These are phyloP conservation scores for Eucalyptus brandiana DNA, from an alignment of 345 rosid species.

Conservation along the genomic window DNA sequence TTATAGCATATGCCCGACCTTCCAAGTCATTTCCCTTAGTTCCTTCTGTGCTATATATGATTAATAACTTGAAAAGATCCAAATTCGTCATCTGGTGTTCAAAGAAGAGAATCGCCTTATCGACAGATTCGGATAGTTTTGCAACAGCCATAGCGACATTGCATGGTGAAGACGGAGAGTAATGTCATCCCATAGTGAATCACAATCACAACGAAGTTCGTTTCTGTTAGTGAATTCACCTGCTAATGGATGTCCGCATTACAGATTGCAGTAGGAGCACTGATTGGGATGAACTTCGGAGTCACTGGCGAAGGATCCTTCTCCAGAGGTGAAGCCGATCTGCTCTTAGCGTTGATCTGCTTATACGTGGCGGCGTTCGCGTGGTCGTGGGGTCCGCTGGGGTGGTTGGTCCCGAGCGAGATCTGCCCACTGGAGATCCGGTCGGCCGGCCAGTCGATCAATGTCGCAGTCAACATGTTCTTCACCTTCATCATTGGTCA, in stretches of 20 bases:
- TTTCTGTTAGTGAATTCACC: background rate
- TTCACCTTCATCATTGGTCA: conserved; percentile 47
- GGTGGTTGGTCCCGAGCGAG: conserved; percentile 52
- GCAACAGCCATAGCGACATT: background rate
- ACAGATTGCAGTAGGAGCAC: conserved; percentile 1
- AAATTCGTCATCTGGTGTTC: background rate
- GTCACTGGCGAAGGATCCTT: conserved; percentile 5
- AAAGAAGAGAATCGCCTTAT: background rate
- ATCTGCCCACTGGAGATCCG: conserved; percentile 29
- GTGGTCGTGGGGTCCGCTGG: conserved; percentile 60
- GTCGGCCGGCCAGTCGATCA: conserved; percentile 38
- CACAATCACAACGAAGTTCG: background rate
- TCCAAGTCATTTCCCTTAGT: background rate
- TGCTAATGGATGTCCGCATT: background rate
- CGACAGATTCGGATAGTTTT: background rate
- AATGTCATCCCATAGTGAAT: background rate
- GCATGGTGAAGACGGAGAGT: background rate
- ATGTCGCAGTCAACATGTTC: conserved; percentile 37
- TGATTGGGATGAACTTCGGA: conserved; percentile 18
- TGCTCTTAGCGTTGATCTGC: conserved; percentile 19
- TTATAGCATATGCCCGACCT: background rate
- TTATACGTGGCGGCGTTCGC: conserved; percentile 39
- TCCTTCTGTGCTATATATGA: background rate
- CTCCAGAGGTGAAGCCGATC: background rate
- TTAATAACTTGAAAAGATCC: background rate